Conservation (phyloP, 768 basidiomycete species). For the Ramaria sp. region DNA sequence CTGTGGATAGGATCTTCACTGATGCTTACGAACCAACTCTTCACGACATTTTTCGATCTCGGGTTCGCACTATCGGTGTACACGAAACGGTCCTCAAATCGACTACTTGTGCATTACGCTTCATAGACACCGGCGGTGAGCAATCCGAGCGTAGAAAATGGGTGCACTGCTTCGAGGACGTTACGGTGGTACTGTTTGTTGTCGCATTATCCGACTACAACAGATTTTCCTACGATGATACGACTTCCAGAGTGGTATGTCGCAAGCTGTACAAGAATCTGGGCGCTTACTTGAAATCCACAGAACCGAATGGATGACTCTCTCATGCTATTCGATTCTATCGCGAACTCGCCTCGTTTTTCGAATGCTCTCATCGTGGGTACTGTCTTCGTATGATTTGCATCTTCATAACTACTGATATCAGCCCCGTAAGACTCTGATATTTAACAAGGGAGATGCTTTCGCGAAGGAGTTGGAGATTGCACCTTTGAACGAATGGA, state of each 20-base stretch:
- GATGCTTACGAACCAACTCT: background rate
- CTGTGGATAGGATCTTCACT: background rate
- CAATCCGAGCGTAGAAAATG: background rate
- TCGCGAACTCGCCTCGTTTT: background rate
- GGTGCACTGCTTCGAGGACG: background rate
- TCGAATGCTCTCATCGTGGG: background rate
- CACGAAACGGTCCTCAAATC: background rate
- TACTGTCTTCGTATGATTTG: background rate
- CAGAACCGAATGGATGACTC: background rate
- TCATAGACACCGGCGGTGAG: background rate
- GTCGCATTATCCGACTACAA: background rate
- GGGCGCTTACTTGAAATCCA: background rate
- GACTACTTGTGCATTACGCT: background rate
- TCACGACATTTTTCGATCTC: background rate
- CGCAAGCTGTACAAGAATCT: background rate
- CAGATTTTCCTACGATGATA: background rate
- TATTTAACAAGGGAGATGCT: background rate
- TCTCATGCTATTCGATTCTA: background rate
- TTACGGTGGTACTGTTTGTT: background rate
- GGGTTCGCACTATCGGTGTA: background rate
- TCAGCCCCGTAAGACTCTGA: background rate
- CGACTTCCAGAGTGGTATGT: background rate
- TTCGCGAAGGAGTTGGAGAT: background rate
- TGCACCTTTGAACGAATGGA: background rate
- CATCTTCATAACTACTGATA: background rate